Percentiles rank a stretch among this genome's conserved stretches.
phyloP scores from a whole-genome alignment of 768 basidiomycete species.

The Mycena pura region DNA sequence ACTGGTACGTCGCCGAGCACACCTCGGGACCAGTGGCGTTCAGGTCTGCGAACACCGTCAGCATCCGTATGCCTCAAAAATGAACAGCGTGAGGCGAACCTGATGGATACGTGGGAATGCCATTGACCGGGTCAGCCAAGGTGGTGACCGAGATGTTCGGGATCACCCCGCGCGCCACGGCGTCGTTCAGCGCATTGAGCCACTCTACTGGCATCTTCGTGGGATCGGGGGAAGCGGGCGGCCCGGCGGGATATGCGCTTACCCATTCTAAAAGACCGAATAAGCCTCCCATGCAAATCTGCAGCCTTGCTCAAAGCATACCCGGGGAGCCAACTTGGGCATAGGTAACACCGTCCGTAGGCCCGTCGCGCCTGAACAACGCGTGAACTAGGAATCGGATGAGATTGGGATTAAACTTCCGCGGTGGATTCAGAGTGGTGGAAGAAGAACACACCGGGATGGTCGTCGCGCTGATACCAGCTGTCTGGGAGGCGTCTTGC shows the following conservation, averaged over 20 bases:
- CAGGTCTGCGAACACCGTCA: background rate
- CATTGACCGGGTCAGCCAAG: slow-evolving; percentile 34
- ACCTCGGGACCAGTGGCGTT: slow-evolving; percentile 22
- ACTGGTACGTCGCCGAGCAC: slow-evolving; percentile 62
- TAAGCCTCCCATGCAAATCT: background rate
- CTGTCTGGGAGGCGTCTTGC: slow-evolving; percentile 39
- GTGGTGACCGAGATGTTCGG: slow-evolving; percentile 67
- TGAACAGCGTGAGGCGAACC: slow-evolving; percentile 28
- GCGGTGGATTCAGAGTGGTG: background rate
- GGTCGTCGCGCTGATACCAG: slow-evolving; percentile 71
- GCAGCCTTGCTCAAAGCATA: background rate
- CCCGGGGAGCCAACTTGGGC: slow-evolving; percentile 15
- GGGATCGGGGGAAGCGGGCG: slow-evolving; percentile 1
- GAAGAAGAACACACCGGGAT: slow-evolving; percentile 34
- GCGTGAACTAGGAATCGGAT: slow-evolving; percentile 35
- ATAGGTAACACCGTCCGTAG: slow-evolving; percentile 40
- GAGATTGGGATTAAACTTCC: background rate
- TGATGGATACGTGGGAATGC: slow-evolving; percentile 49
- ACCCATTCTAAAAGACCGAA: slow-evolving; percentile 8
- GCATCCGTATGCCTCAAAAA: too few relatives aligned
- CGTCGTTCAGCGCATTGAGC: slow-evolving; percentile 57
- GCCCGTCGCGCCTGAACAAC: slow-evolving; percentile 62
- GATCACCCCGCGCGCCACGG: slow-evolving; percentile 73
- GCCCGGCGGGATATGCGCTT: slow-evolving; percentile 10
- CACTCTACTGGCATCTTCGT: slow-evolving; percentile 10